Base-by-base conservation (phyloP, 2,329 filamentous ascomycete genomes). In the Cyphellophora europaea region DNA sequence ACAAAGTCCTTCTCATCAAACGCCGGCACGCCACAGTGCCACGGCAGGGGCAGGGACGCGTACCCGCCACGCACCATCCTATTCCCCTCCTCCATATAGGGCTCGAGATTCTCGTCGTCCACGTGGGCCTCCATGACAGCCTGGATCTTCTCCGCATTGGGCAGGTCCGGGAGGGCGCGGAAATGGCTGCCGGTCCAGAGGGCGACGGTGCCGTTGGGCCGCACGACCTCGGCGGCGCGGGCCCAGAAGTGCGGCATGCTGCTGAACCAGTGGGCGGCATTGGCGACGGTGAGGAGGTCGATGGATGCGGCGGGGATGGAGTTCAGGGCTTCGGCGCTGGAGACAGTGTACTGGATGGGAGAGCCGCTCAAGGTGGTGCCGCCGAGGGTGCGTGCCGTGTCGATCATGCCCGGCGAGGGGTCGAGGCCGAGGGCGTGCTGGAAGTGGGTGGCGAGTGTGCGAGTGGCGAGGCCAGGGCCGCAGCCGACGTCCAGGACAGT, bases 201-300 rank as follows among this genome's bases (percentile, higher is more conserved):
- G 0, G 69, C 71, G 0, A 75, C 65, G 3, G 61, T 72, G 17
- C 71, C 72, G 11, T 65, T 65, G 0, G 69, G 66, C 42, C 60
- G 65, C 4, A 76, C 52, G 1, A 67, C 52, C 5, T 53, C 52
- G 0, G 63, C 64, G 0, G 69, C 71, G 0, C 53, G 50, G 3
- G 41, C 31, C 63, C 68, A 75, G 53, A 75, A 74, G 0, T 37
- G 35, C 0, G 55, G 40, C 62, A 74, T 64, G 43, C 75, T 60
- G 53, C 21, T n/a, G 52, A 75, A 73, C 71, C 71, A 75, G 50
- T 76, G 72, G 0, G 67, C 67, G 41, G 67, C 63, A 2, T 58
- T 69, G 1, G 65, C 65, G 11, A 62, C 61, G 0, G 59, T 64
- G 38, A 72, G 53, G n/a, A 72, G 50, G 45, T 71, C 69, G 6